Evolutionary conservation across 2,329 filamentous ascomycete species (phyloP), one percentile per base, ranked within the genome.

Genomic region (Fusarium sp.): DNA sequence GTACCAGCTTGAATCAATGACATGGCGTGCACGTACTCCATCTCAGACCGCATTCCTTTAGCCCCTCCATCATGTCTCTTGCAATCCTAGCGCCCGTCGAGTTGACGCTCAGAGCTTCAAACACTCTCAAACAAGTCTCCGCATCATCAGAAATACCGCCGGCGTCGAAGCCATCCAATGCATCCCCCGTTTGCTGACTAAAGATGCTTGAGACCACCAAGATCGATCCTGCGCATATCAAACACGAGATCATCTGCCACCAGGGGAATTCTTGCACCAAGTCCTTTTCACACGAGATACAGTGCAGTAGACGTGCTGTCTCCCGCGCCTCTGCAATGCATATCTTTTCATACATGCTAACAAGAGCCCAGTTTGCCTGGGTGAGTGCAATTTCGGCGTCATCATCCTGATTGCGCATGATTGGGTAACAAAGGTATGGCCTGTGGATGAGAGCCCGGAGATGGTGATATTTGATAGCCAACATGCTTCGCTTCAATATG

Each of bases 191-290:
- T 5, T 42, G 36, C 8, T 42, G 52, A 39, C 35, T 12, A 9
- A 55, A 55, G 6, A 55, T 55, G 29, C 39, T 45, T 0, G 53
- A 55, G 20, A 55, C 53, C 2, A 55, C 20, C 29, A 45, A 35
- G 17, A 27, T 55, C 8, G 38, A 45, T 7, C 39, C 53, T 12
- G 53, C 39, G 10, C 39, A 56, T 2, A 56, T 56, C 29, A 56
- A 42, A 45, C 39, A 56, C 2, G 39, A 56, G 20, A 46, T 56
- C 53, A 56, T 56, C 38, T 56, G 29, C 53, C 53, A 56, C 39
- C 39, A 56, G 0, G 39, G 53, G 6, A 56, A 56, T 20, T 46
- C 39, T 27, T 56, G 39, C 3, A 56, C 39, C 7, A 56, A 33
- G 4, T 45, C 53, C 7, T 27, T 31, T 5, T 56, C n/a, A 13